Base-by-base conservation (phyloP, 2,329 filamentous ascomycete genomes). In the Nemania diffusa region DNA sequence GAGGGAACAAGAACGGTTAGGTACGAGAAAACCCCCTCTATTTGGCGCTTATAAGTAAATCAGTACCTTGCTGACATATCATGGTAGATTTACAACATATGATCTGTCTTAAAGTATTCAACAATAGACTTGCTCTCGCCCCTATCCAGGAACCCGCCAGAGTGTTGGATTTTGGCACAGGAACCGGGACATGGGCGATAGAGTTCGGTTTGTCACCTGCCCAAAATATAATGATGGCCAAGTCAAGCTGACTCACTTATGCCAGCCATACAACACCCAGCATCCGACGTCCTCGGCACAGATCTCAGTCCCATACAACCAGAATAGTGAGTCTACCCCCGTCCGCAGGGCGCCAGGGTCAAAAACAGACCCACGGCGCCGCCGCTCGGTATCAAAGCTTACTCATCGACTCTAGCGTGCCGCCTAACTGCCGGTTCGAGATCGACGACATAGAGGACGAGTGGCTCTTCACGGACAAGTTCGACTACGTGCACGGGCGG, bases 401-500 rank as follows among this genome's bases (percentile, higher is more conserved):
- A 67, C 27, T 15, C 11, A 17, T 29, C 20, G 7, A 27, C 24
- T 13, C n/a, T 7, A 69, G 82, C 60, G 80, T 87, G 2, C 85
- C 85, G 4, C 82, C 84, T 24, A 88, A 88, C 71, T 80, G 86
- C 57, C 79, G 78, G 24, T 88, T 88, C 73, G 77, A 87, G 57
- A 79, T 88, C 40, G 85, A 88, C 69, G 86, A 89, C 69, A 77
- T 83, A 29, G 84, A 86, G 69, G 81, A 85, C 63, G 78, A 82
- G 0, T 89, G 87, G 87, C 76, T 82, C 3, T 77, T 69, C 24
- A 81, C 81, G 65, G 71, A 79, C 1, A 77, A 83, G 57, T 88
- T 88, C 74, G 85, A 88, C 76, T 85, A 83, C 71, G 83, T 89
- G 62, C 85, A 88, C 73, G 77, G 80, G 40, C 81, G 86, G 26